These are phyloP conservation scores for Heracleum sosnowskyi DNA, from an alignment of 129 eudicot genomes.

Conservation along the genomic window DNA sequence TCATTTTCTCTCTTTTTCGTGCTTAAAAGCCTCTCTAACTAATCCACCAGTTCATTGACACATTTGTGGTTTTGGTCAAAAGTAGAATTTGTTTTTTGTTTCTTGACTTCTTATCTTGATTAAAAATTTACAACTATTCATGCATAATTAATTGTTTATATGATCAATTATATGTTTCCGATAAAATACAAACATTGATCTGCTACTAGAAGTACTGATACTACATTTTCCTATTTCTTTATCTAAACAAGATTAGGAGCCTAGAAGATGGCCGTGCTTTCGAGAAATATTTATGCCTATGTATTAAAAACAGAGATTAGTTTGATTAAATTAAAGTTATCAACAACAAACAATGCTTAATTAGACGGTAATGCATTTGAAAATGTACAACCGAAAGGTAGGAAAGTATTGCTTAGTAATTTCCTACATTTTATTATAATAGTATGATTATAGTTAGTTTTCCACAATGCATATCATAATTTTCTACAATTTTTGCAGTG, in stretches of 20 bases:
- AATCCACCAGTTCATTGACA: neutral
- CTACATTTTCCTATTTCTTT: neutral
- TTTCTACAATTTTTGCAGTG: neutral
- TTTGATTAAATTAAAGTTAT: neutral
- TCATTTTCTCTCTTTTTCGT: conserved; percentile 6
- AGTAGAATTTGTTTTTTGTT: neutral
- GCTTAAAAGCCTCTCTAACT: neutral
- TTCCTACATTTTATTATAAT: no score
- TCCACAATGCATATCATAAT: neutral
- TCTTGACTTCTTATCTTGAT: neutral
- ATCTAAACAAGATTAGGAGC: neutral
- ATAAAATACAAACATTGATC: neutral
- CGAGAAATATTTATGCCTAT: neutral
- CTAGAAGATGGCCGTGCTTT: neutral
- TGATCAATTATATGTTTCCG: no score
- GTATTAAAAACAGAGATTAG: neutral
- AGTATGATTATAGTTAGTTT: neutral
- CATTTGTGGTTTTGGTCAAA: neutral
- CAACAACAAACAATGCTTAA: neutral
- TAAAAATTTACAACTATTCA: neutral
- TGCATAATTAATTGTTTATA: no score
- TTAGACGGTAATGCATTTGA: neutral
- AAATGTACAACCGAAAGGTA: neutral
- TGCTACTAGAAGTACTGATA: neutral
- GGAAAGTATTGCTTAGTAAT: neutral